Conservation (phyloP, 2,329 filamentous ascomycete genomes). For the Saccharata proteae region DNA sequence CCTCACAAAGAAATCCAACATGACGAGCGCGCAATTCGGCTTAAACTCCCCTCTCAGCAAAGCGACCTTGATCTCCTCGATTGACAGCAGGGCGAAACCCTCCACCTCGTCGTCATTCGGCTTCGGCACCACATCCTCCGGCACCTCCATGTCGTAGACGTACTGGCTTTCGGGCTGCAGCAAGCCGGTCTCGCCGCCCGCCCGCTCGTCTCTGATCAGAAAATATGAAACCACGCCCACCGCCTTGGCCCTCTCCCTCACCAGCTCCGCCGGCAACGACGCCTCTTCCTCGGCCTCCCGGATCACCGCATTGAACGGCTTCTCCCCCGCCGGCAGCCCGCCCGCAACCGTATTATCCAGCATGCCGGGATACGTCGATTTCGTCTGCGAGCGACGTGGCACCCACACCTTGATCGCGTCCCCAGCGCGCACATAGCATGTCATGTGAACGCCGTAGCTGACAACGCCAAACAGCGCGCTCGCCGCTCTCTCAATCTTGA, state of each 20-base stretch:
- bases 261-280: conserved; percentile 56
- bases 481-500: conserved; percentile 31
- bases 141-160: conserved; percentile 77
- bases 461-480: conserved; percentile 32
- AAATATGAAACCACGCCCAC: conserved; percentile 73
- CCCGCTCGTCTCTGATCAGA: conserved; percentile 61
- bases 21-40: conserved; percentile 75
- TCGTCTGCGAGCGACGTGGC: conserved; percentile 59
- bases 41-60: conserved; percentile 71
- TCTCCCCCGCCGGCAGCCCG: conserved; percentile 69
- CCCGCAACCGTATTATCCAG: conserved; percentile 91
- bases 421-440: conserved; percentile 19
- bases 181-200: conserved; percentile 69
- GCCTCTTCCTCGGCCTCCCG: conserved; percentile 87
- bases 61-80: conserved; percentile 62
- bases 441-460: conserved; percentile 32
- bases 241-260: conserved; percentile 47
- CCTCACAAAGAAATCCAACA: conserved; percentile 82
- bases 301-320: conserved; percentile 67
- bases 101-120: conserved; percentile 86
- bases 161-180: conserved; percentile 88
- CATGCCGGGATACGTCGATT: conserved; percentile 83
- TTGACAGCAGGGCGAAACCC: conserved; percentile 63
- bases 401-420: conserved; percentile 71
- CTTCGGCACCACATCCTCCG: conserved; percentile 52